Percentiles rank a stretch among this genome's conserved stretches.
phyloP scores from a whole-genome alignment of 495 filamentous ascomycete species.

The Penicillium antarcticum region DNA sequence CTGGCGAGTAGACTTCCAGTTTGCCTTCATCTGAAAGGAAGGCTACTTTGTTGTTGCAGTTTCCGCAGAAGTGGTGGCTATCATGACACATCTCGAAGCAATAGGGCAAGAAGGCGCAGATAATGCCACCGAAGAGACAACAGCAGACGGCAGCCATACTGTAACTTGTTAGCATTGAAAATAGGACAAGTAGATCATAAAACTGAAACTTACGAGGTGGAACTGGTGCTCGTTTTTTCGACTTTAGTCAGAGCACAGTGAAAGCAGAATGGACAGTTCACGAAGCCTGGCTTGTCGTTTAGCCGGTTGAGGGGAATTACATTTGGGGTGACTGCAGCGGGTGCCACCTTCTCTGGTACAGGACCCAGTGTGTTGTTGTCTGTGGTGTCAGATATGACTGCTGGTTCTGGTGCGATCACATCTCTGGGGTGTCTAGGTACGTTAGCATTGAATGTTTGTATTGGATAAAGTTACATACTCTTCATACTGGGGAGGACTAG shows the following conservation, averaged over 20 bases:
- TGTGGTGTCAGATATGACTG: neutral
- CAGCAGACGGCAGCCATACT: conserved; percentile 14
- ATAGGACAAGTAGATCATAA: neutral
- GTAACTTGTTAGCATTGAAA: neutral
- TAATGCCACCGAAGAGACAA: conserved; percentile 17
- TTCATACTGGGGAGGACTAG: too few species aligned
- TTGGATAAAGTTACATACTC: too few species aligned
- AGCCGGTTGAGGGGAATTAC: conserved; percentile 1
- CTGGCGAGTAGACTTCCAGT: conserved; percentile 3
- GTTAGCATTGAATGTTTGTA: too few species aligned
- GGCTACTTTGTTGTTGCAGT: conserved; percentile 7
- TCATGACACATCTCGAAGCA: conserved; percentile 20
- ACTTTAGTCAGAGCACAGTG: conserved; percentile 8
- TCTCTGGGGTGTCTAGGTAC: neutral
- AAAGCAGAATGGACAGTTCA: conserved; percentile 15
- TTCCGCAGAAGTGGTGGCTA: conserved; percentile 14
- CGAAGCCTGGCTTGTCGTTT: conserved; percentile 5
- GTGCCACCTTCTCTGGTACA: conserved; percentile 5
- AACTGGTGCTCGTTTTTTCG: conserved; percentile 11
- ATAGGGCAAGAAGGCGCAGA: conserved; percentile 13
- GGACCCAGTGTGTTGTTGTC: neutral
- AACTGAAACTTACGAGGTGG: conserved; percentile 9
- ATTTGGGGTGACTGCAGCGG: neutral
- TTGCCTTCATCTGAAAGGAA: conserved; percentile 7
- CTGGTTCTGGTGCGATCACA: neutral